phyloP scores from a whole-genome alignment of 257 asterid genomes.

The Ocimum tenuiflorum region DNA sequence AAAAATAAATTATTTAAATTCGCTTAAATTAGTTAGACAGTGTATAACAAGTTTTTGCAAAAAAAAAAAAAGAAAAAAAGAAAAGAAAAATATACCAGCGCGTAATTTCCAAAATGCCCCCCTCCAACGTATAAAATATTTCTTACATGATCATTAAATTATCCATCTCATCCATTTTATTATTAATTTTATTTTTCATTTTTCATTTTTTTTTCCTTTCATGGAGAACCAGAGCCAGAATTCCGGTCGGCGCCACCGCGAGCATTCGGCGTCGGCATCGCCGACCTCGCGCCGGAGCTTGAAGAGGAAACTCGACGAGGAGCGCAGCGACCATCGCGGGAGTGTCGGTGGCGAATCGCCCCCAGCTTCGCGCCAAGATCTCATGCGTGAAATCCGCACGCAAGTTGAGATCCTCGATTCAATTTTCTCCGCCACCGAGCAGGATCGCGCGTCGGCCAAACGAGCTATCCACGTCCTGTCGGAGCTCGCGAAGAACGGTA shows the following conservation, averaged over 20 bases:
- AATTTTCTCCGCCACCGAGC: conserved; percentile 32
- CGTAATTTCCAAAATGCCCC: conserved; percentile 46
- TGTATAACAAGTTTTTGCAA: too few species aligned
- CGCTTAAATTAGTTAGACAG: too few species aligned
- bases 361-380: conserved; percentile 58
- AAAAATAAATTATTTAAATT: too few species aligned
- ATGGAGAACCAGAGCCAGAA: conserved; percentile 76
- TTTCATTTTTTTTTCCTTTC: not conserved
- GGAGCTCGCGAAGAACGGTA: conserved; percentile 71
- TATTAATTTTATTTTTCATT: not conserved
- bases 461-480: conserved; percentile 63
- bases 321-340: conserved; percentile 41
- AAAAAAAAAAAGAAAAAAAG: too few species aligned
- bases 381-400: conserved; percentile 41
- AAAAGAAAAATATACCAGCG: too few species aligned
- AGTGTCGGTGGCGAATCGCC: conserved; percentile 50
- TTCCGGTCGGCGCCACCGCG: conserved; percentile 64
- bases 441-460: conserved; percentile 54
- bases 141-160: conserved; percentile 7
- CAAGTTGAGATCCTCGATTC: conserved; percentile 68
- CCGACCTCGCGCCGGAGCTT: conserved; percentile 58
- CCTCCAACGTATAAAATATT: conserved; percentile 16
- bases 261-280: conserved; percentile 38
- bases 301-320: conserved; percentile 73
- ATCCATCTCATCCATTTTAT: conserved; percentile 31